Percentiles rank a stretch among this genome's conserved stretches.
phyloP scores from a whole-genome alignment of 805 yeast genomes.

The Clavispora asparagi region DNA sequence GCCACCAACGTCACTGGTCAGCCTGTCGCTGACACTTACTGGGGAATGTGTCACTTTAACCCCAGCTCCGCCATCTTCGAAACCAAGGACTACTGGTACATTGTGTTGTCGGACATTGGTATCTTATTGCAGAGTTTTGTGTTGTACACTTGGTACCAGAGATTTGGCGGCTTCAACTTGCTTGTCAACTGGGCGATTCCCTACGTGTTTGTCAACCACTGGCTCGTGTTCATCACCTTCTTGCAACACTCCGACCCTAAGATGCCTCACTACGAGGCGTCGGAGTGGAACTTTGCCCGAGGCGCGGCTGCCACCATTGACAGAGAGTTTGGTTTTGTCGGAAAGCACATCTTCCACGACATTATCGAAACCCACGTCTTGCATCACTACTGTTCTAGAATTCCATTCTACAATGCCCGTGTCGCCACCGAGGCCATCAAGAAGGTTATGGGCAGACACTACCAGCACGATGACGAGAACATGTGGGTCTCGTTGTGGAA shows the following conservation, averaged over 20 bases:
- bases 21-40: constrained; percentile 41
- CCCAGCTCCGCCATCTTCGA: constrained; percentile 76
- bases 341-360: constrained; percentile 76
- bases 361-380: constrained; percentile 87
- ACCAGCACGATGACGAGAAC: constrained; percentile 60
- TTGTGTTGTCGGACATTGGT: constrained; percentile 72
- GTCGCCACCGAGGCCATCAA: constrained; percentile 72
- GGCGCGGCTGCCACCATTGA: constrained; percentile 91
- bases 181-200: constrained; percentile 72
- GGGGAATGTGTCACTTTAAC: constrained; percentile 60
- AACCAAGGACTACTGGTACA: constrained; percentile 63
- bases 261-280: constrained; percentile 73
- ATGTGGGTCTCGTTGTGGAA: constrained; percentile 69
- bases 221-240: constrained; percentile 83
- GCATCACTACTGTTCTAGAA: constrained; percentile 79
- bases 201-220: constrained; percentile 77
- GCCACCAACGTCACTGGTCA: constrained; percentile 75
- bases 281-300: constrained; percentile 79
- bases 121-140: constrained; percentile 46
- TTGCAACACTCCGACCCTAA: constrained; percentile 78
- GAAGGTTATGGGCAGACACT: constrained; percentile 82
- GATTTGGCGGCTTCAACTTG: constrained; percentile 59
- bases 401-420: constrained; percentile 86
- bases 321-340: constrained; percentile 76
- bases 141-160: constrained; percentile 55